phyloP scores from a whole-genome alignment of 2,329 filamentous ascomycete genomes.

The Biscogniauxia mediterranea region DNA sequence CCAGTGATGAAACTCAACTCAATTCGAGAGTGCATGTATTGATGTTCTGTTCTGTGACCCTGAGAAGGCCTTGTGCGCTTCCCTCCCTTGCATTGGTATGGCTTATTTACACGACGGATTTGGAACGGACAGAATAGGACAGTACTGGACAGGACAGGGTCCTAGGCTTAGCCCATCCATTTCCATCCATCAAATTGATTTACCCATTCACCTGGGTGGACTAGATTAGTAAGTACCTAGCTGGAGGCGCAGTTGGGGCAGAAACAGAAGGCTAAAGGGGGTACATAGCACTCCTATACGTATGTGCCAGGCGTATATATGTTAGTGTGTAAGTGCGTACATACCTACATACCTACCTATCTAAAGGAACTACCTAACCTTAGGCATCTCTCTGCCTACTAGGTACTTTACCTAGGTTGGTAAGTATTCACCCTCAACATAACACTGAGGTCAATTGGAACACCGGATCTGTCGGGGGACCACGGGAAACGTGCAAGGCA shows the following conservation, averaged over 20 bases:
- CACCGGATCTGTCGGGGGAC: slow-evolving; percentile 21
- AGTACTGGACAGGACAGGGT: too few relatives aligned
- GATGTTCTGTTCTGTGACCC: too few relatives aligned
- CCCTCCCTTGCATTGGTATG: background rate
- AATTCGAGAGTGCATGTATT: too few relatives aligned
- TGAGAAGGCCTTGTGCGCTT: background rate
- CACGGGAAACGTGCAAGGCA: slow-evolving; percentile 2
- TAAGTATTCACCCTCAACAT: background rate
- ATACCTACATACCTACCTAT: background rate
- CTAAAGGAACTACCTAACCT: background rate
- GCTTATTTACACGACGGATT: background rate
- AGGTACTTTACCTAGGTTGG: background rate
- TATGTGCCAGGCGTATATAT: too few relatives aligned
- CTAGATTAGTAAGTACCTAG: background rate
- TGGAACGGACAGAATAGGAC: background rate
- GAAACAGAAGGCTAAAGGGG: background rate
- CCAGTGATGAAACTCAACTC: slow-evolving; percentile 3
- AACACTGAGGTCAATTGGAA: background rate
- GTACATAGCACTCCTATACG: background rate
- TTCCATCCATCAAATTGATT: background rate
- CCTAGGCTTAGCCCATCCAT: background rate
- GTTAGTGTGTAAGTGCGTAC: too few relatives aligned
- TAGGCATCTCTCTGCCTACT: background rate
- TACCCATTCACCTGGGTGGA: background rate
- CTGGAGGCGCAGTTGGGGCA: background rate